These are phyloP conservation scores for Apiotrichum gracile DNA, from an alignment of 1,284 basidiomycete species.

Conservation along the genomic window DNA sequence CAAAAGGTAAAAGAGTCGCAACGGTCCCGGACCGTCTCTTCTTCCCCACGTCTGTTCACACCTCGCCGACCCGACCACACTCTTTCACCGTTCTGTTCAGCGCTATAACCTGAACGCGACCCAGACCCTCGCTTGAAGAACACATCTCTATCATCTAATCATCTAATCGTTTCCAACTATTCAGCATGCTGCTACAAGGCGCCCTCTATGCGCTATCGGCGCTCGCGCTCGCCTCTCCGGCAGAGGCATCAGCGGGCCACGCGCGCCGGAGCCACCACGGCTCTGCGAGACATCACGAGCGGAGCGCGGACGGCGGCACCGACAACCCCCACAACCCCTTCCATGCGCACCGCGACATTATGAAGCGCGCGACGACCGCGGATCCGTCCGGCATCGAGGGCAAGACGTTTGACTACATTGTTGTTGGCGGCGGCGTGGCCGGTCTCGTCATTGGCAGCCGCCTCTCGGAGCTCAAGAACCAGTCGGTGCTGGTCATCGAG, in stretches of 20 bases:
- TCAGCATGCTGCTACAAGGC: neutral
- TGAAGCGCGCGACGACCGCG: conserved; percentile 25
- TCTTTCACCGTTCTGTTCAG: neutral
- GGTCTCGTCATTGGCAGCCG: conserved; percentile 66
- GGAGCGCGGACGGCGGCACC: neutral
- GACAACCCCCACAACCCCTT: conserved; percentile 1
- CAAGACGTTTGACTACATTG: conserved; percentile 40
- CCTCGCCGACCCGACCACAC: neutral
- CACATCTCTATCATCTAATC: too few species aligned
- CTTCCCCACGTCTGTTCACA: too few species aligned
- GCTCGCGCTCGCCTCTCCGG: neutral
- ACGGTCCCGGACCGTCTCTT: too few species aligned
- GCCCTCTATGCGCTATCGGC: neutral
- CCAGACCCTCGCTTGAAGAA: too few species aligned
- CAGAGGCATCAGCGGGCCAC: neutral
- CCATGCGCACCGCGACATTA: conserved; percentile 1
- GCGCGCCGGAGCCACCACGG: neutral
- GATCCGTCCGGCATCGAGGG: conserved; percentile 25
- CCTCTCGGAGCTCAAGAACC: conserved; percentile 60
- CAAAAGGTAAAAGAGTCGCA: too few species aligned
- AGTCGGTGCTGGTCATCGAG: conserved; percentile 65
- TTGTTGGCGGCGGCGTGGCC: conserved; percentile 59
- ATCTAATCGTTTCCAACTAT: too few species aligned
- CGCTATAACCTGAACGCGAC: neutral
- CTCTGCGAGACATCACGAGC: neutral